phyloP scores from a whole-genome alignment of 2,329 filamentous ascomycete species.

The Trichoderma gracile region DNA sequence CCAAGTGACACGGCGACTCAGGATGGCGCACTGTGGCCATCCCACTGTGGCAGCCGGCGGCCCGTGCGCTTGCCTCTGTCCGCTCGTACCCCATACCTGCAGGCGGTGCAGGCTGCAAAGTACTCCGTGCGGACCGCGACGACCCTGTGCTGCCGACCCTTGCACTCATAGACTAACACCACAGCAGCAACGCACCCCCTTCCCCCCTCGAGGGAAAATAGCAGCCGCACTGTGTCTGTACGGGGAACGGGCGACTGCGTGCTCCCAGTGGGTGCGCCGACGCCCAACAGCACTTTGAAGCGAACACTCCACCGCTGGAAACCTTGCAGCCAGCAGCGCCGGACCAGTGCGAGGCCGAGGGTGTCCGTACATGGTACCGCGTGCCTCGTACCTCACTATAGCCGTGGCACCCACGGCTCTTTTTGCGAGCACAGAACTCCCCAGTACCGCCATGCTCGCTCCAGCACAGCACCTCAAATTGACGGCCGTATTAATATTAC shows the following conservation, averaged over 20 bases:
- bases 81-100: not conserved
- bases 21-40: not conserved
- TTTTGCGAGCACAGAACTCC: not conserved
- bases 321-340: not conserved
- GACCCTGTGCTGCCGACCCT: too few relatives aligned
- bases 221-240: too few relatives aligned
- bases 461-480: conserved; percentile 7
- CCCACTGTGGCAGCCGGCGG: conserved; percentile 4
- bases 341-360: too few relatives aligned
- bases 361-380: not conserved
- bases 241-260: too few relatives aligned
- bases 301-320: not conserved
- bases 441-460: conserved; percentile 12
- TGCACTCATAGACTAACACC: too few relatives aligned
- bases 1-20: not conserved
- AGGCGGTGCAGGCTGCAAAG: not conserved
- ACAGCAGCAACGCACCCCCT: too few relatives aligned
- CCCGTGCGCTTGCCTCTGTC: conserved; percentile 6
- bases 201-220: too few relatives aligned
- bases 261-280: not conserved
- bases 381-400: not conserved
- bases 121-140: not conserved
- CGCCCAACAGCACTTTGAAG: not conserved
- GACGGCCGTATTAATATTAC: conserved; percentile 23
- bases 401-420: not conserved